These are phyloP conservation scores for Jimgerdemannia flammicorona DNA, from an alignment of 192 early-diverging fungal genomes.

Conservation along the genomic window DNA sequence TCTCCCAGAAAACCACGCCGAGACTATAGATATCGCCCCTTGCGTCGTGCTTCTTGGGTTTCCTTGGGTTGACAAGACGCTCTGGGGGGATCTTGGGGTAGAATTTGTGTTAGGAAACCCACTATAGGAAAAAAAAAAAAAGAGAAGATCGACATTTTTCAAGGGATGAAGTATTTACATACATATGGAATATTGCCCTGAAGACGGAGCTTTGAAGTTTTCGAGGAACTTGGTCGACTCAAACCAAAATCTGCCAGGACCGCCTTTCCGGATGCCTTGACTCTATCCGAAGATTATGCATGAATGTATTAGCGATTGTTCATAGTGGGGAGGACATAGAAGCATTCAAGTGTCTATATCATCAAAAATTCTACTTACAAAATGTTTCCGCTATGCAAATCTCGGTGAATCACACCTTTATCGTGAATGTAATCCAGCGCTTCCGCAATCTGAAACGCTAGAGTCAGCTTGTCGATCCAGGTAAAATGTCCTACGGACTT, in stretches of 20 bases:
- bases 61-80: too few species aligned
- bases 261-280: background rate
- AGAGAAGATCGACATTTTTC: background rate
- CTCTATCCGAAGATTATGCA: background rate
- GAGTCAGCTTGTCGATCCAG: background rate
- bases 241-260: background rate
- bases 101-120: too few species aligned
- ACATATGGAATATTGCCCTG: background rate
- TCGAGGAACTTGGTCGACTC: background rate
- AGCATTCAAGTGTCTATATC: too few species aligned
- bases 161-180: background rate
- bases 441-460: background rate
- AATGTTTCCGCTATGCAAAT: constrained; percentile 82
- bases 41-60: too few species aligned
- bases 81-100: too few species aligned
- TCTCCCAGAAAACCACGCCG: too few species aligned
- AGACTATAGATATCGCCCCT: too few species aligned
- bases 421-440: constrained; percentile 83
- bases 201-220: background rate
- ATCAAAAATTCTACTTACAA: constrained; percentile 1
- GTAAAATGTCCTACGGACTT: background rate
- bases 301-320: background rate
- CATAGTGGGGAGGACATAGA: too few species aligned
- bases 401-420: constrained; percentile 93
- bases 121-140: background rate